These are phyloP conservation scores for Candida tetrigidarum DNA, from an alignment of 1,139 yeast species.

Conservation along the genomic window DNA sequence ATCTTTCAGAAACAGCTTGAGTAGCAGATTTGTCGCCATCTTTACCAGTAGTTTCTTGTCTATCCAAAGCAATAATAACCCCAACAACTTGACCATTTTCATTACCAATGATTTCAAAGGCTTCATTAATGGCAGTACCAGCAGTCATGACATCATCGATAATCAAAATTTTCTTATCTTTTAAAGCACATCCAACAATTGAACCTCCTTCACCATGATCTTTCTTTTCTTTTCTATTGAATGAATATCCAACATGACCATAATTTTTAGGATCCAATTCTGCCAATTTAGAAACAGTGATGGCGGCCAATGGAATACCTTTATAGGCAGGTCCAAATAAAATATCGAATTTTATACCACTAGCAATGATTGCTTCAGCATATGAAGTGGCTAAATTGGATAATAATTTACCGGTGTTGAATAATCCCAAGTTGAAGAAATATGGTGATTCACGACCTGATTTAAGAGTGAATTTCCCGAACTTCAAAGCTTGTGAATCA, in stretches of 20 bases:
- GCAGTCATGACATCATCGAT: constrained; percentile 99
- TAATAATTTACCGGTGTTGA: constrained; percentile 78
- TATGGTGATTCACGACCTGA: constrained; percentile 96
- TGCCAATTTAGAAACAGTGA: constrained; percentile 88
- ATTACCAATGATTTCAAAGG: constrained; percentile 73
- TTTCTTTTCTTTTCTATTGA: constrained; percentile 90
- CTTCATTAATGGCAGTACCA: constrained; percentile 97
- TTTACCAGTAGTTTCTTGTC: constrained; percentile 81
- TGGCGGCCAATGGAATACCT: constrained; percentile 95
- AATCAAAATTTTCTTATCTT: constrained; percentile 73
- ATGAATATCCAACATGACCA: constrained; percentile 67
- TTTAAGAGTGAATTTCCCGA: constrained; percentile 88
- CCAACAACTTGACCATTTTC: constrained; percentile 82
- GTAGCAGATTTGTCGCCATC: constrained; percentile 79
- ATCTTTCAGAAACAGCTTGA: constrained; percentile 71
- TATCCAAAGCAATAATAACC: constrained; percentile 87
- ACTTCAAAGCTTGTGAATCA: constrained; percentile 78
- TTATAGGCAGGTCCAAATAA: constrained; percentile 98
- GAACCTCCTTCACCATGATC: constrained; percentile 99
- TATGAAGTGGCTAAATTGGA: constrained; percentile 84
- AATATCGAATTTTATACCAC: constrained; percentile 85
- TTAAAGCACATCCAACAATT: constrained; percentile 82
- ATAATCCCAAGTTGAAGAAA: constrained; percentile 91
- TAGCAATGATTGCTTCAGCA: constrained; percentile 82
- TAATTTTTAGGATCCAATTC: constrained; percentile 85